phyloP scores from a whole-genome alignment of 2,329 filamentous ascomycete species.

The Pseudopyricularia cyperi region DNA sequence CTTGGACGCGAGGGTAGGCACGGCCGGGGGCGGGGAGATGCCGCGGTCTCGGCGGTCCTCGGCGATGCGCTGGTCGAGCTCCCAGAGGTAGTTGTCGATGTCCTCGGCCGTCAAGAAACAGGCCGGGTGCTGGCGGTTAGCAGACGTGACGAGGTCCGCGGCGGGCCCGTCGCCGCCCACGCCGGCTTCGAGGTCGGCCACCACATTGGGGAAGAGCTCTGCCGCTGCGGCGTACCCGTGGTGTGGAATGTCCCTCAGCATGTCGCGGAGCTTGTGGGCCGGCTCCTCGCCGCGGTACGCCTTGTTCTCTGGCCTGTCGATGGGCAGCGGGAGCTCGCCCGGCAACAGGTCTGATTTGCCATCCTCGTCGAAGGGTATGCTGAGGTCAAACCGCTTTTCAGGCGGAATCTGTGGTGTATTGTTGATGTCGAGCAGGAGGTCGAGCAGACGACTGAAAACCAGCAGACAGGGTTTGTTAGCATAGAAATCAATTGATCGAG shows the following conservation, averaged over 20 bases:
- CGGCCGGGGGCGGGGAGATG: slow-evolving; percentile 14
- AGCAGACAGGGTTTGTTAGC: not conserved
- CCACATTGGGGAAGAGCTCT: slow-evolving; percentile 47
- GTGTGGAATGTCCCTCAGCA: slow-evolving; percentile 40
- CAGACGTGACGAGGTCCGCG: slow-evolving; percentile 25
- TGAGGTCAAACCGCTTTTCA: slow-evolving; percentile 62
- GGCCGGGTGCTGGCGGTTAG: slow-evolving; percentile 42
- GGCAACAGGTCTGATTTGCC: slow-evolving; percentile 16
- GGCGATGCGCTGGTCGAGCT: slow-evolving; percentile 41
- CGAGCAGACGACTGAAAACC: slow-evolving; percentile 61
- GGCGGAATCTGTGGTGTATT: slow-evolving; percentile 64
- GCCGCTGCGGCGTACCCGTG: slow-evolving; percentile 38
- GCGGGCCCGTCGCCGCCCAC: slow-evolving; percentile 11
- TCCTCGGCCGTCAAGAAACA: slow-evolving; percentile 58
- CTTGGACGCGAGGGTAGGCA: slow-evolving; percentile 39
- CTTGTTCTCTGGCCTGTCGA: slow-evolving; percentile 72
- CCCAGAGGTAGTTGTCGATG: slow-evolving; percentile 60
- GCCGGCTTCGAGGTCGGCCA: slow-evolving; percentile 33
- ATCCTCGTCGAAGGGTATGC: slow-evolving; percentile 20
- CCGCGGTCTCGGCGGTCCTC: slow-evolving; percentile 23
- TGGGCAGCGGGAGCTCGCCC: slow-evolving; percentile 43
- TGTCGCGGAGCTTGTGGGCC: slow-evolving; percentile 33
- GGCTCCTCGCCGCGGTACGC: slow-evolving; percentile 40
- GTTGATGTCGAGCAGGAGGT: slow-evolving; percentile 84
- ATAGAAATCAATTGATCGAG: not conserved